Evolutionary conservation across 768 basidiomycete species (phyloP), one percentile per base, ranked within the genome.

Genomic region (Leucosporidium creatinivorum): DNA sequence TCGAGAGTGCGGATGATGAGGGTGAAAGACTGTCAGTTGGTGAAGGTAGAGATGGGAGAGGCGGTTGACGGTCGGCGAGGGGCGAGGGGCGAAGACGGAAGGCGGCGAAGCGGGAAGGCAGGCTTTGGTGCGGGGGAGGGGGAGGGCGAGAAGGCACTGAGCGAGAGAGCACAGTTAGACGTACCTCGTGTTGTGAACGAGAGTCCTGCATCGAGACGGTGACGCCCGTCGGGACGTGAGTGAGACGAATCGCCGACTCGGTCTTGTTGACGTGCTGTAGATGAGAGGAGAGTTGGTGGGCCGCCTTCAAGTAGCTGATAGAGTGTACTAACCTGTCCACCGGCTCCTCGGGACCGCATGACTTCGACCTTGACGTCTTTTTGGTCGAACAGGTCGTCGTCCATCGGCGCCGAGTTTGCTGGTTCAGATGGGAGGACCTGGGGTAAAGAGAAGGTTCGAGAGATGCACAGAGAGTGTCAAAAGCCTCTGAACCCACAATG

Each of bases 161-260:
- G n/a, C n/a, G n/a, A n/a, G n/a, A n/a, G n/a, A 61, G 50, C 50
- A 44, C 25, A 21, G 13, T 7, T 3, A 28, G 28, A 70, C 80
- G 17, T 65, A 91, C 91, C 81, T 91, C 88, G 77, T 98, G 94
- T 75, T 99, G 96, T 76, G 88, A 91, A 9, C 96, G 85, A 73
- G 93, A 92, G 75, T 99, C 93, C 80, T 99, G 96, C 90, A 97
- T 98, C 12, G 92, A 93, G 13, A 98, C 94, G 1, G 88, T 89
- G 63, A 98, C 87, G 0, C 94, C 93, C 5, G 91, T 89, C 1
- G 96, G 94, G 19, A 89, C 79, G 74, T 99, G 96, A 0, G 92
- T 94, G 55, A 98, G 78, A 1, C 96, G 87, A 26, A 99, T 93
- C 3, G 96, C 94, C 3, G 94, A 97, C 79, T 99, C 96, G 0